These are phyloP conservation scores for Eremothecium gossypii DNA, from an alignment of 1,139 yeast species.

Conservation along the genomic window DNA sequence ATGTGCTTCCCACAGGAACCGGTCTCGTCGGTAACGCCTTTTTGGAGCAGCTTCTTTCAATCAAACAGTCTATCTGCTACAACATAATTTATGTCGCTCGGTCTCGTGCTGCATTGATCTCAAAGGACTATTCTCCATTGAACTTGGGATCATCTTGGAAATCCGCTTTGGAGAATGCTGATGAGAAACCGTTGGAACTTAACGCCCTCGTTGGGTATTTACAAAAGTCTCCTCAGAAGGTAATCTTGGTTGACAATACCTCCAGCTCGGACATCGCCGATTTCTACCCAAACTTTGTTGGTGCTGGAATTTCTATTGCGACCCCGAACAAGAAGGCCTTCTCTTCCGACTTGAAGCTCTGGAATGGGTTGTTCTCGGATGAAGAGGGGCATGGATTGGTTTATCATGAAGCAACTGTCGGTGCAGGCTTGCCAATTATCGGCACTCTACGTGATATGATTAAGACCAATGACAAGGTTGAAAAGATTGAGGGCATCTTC, in stretches of 20 bases:
- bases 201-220: conserved; percentile 55
- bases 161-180: conserved; percentile 37
- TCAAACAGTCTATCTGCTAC: conserved; percentile 42
- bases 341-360: conserved; percentile 63
- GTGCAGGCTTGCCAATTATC: conserved; percentile 94
- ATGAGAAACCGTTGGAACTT: conserved; percentile 44
- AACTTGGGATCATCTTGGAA: conserved; percentile 50
- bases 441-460: conserved; percentile 81
- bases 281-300: conserved; percentile 63
- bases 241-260: conserved; percentile 87
- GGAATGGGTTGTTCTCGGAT: conserved; percentile 64
- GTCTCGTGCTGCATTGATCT: conserved; percentile 56
- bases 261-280: conserved; percentile 71
- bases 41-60: conserved; percentile 54
- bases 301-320: conserved; percentile 81
- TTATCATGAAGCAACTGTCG: conserved; percentile 98
- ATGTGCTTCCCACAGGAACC: conserved; percentile 41
- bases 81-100: conserved; percentile 77
- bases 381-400: conserved; percentile 58
- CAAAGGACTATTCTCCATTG: conserved; percentile 62
- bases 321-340: conserved; percentile 98
- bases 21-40: conserved; percentile 95
- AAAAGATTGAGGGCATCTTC: conserved; percentile 88
- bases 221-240: conserved; percentile 59
- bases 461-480: conserved; percentile 84